Base-by-base conservation (phyloP, 2,329 filamentous ascomycete species). In the Colletotrichum sp. region DNA sequence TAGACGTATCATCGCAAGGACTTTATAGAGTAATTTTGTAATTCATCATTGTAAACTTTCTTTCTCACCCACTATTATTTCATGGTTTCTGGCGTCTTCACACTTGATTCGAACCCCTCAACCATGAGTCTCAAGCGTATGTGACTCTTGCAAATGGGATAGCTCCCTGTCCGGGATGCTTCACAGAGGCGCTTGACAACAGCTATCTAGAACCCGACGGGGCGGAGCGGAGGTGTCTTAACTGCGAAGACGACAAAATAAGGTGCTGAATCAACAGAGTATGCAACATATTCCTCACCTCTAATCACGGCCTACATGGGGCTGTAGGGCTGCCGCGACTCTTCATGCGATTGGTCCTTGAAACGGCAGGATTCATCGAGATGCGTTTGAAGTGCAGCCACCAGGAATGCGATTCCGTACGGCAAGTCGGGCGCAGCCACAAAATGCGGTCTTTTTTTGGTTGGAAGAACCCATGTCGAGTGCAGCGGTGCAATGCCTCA, bases 61-160 rank as follows among this genome's bases (percentile, higher is more conserved):
- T 49, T 52, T 52, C n/a, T 21, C n/a, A 52, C 6, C 44, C 8
- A 0, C 44, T 4, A 21, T 21, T 52, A 6, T 13, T 5, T 13
- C 18, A 13, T 21, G 4, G 0, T 21, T 13, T 13, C 44, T 13
- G 12, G 39, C 39, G 8, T 12, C 39, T 49, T n/a, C 39, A 44
- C 5, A 44, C 1, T 3, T n/a, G 39, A 2, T 9, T 3, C 5
- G 3, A 3, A 6, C 1, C 2, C 39, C 1, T 4, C 39, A 1
- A n/a, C 9, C 0, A n/a, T 44, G 1, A 44, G 5, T 44, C 5
- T 10, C 0, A 2, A 44, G 9, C 18, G 2, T 12, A n/a, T n/a
- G 39, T 6, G 39, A 12, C 18, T 1, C 39, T 44, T 44, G 3
- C 16, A 44, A 44, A 18, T 44, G 16, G 0, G 36, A 39, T 2